Conservation (phyloP, 1,284 basidiomycete genomes). For the Cutaneotrichosporon cutaneum region DNA sequence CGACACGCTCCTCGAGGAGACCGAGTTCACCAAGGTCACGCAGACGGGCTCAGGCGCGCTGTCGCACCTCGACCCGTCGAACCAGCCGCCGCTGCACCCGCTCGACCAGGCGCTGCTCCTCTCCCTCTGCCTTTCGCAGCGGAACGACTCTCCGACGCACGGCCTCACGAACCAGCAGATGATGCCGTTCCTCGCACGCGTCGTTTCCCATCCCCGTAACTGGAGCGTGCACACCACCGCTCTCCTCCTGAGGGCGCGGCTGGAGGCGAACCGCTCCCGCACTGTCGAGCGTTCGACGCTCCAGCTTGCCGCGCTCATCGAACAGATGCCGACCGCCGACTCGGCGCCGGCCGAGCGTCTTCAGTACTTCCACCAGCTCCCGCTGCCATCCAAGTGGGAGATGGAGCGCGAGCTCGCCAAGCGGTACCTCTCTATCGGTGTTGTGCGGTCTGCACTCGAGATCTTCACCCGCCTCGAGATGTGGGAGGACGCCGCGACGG, state of each 20-base stretch:
- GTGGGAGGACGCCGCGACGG: conserved; percentile 93
- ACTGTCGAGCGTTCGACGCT: conserved; percentile 85
- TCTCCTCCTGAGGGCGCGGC: conserved; percentile 80
- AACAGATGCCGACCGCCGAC: conserved; percentile 89
- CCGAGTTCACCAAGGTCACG: conserved; percentile 67
- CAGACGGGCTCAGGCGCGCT: conserved; percentile 51
- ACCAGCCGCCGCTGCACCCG: conserved; percentile 82
- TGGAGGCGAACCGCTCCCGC: conserved; percentile 79
- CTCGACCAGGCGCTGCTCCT: conserved; percentile 89
- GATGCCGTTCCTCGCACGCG: conserved; percentile 80
- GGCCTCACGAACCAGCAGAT: conserved; percentile 87
- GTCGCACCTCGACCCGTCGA: conserved; percentile 70
- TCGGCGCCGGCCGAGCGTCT: conserved; percentile 64
- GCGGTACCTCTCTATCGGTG: conserved; percentile 77
- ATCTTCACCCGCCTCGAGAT: conserved; percentile 91
- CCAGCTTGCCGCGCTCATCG: conserved; percentile 87
- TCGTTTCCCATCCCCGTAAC: conserved; percentile 80
- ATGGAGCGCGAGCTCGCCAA: conserved; percentile 82
- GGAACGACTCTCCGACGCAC: conserved; percentile 79
- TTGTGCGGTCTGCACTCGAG: conserved; percentile 79
- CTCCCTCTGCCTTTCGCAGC: conserved; percentile 81
- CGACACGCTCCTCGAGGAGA: conserved; percentile 93
- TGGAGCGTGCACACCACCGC: conserved; percentile 96
- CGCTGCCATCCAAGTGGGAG: conserved; percentile 84
- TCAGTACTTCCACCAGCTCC: conserved; percentile 72